Conservation (phyloP, 2,329 filamentous ascomycete species). For the Cladophialophora yegresii region DNA sequence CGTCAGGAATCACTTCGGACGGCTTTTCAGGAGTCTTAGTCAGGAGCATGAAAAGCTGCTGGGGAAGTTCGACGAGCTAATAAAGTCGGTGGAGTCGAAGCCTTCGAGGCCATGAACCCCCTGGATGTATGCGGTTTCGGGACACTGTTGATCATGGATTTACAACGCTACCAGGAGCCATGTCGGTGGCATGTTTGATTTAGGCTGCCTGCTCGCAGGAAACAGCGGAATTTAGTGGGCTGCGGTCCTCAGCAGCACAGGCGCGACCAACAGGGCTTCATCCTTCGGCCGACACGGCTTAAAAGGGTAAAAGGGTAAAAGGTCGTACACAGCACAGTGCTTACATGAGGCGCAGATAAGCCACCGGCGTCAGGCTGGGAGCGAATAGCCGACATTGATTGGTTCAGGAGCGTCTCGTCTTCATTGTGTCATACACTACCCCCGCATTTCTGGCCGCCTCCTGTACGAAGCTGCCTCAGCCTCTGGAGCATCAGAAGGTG, state of each 20-base stretch:
- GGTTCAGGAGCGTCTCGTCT: not conserved
- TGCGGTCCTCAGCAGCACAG: not conserved
- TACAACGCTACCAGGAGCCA: not conserved
- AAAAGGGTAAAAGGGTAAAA: constrained; percentile 8
- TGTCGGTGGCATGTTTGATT: not conserved
- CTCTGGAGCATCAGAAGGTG: not conserved
- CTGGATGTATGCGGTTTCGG: not conserved
- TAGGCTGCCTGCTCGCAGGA: not conserved
- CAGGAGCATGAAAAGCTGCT: constrained; percentile 19
- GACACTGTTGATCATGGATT: not conserved
- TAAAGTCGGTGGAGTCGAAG: constrained; percentile 3
- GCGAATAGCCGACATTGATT: not conserved
- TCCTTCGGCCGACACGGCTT: not conserved
- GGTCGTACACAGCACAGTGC: not conserved
- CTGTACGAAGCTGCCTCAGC: not conserved
- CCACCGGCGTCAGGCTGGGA: not conserved
- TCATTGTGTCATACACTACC: not conserved
- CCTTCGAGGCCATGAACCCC: not conserved
- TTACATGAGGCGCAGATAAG: not conserved
- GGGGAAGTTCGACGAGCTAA: constrained; percentile 4
- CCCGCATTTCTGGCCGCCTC: not conserved
- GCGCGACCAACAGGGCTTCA: not conserved
- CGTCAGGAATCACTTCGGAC: constrained; percentile 20
- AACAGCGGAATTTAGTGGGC: not conserved
- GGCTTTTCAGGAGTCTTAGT: constrained; percentile 19